These are phyloP conservation scores for Xylaria hypoxylon DNA, from an alignment of 2,329 filamentous ascomycete species.

Conservation along the genomic window DNA sequence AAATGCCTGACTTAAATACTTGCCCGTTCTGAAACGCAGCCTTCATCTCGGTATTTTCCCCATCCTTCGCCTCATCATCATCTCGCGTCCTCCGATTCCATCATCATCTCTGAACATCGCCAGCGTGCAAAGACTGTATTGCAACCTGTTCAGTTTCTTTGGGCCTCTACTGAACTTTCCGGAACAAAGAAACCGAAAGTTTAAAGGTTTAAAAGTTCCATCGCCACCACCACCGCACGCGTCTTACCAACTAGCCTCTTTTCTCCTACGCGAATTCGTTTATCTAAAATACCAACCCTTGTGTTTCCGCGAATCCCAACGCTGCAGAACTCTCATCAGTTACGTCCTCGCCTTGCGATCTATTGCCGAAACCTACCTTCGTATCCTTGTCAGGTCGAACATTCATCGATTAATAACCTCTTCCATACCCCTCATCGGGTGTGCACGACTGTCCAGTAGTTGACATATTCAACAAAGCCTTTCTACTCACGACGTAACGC, in stretches of 20 bases:
- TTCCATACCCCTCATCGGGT: slow-evolving; percentile 3
- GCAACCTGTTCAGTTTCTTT: slow-evolving; percentile 2
- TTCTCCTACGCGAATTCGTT: not conserved
- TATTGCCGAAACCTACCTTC: slow-evolving; percentile 4
- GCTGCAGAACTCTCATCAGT: not conserved
- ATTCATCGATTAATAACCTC: slow-evolving; percentile 6
- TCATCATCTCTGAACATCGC: slow-evolving; percentile 5
- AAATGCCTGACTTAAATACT: not conserved
- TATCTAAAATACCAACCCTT: not conserved
- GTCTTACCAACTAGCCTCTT: slow-evolving; percentile 4
- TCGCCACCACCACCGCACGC: slow-evolving; percentile 24
- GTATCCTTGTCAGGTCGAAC: not conserved
- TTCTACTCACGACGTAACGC: slow-evolving; percentile 9
- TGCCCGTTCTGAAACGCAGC: slow-evolving; percentile 3
- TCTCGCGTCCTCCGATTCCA: not conserved
- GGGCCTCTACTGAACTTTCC: not conserved
- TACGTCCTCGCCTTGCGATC: not conserved
- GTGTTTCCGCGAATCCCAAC: not conserved
- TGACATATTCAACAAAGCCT: slow-evolving; percentile 4
- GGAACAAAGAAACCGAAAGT: slow-evolving; percentile 28
- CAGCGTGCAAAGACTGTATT: slow-evolving; percentile 4
- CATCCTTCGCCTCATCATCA: slow-evolving; percentile 17
- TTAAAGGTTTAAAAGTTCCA: slow-evolving; percentile 5
- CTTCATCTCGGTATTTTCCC: not conserved
- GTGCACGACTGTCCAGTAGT: not conserved